phyloP scores from a whole-genome alignment of 306 rosid genomes.

The Trifolium subterraneum region DNA sequence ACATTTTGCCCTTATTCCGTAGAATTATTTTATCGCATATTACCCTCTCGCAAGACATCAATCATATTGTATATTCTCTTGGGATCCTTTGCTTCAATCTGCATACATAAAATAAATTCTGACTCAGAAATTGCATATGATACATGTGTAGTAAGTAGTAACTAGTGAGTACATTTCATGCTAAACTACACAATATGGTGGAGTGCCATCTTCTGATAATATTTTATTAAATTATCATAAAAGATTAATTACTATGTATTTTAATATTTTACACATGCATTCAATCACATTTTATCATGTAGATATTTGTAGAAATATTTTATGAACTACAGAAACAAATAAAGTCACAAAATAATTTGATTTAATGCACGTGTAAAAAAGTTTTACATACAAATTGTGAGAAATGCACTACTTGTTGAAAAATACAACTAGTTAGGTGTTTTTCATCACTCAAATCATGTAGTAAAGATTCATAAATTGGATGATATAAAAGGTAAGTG shows the following conservation, averaged over 20 bases:
- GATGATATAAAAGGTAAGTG: conserved; percentile 13
- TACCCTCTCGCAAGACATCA: conserved; percentile 83
- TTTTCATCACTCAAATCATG: neutral
- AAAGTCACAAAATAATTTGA: neutral
- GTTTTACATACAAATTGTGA: neutral
- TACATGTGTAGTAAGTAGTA: too few species aligned
- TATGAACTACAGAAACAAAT: neutral
- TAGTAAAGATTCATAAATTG: neutral
- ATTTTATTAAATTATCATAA: neutral
- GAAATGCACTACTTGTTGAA: neutral
- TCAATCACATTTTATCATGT: neutral
- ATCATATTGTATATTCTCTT: conserved; percentile 76
- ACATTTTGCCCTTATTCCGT: conserved; percentile 18
- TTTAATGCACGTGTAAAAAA: neutral
- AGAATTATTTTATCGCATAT: conserved; percentile 61
- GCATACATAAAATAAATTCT: conserved; percentile 41
- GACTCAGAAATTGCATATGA: conserved; percentile 15
- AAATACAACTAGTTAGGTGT: neutral
- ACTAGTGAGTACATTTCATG: neutral
- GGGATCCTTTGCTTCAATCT: conserved; percentile 61
- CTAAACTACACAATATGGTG: neutral
- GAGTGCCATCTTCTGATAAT: neutral
- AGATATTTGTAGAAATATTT: neutral
- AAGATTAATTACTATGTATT: neutral
- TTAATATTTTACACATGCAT: neutral